Base-by-base conservation (phyloP, 2,329 filamentous ascomycete species). In the Lasiodiplodia sp. region DNA sequence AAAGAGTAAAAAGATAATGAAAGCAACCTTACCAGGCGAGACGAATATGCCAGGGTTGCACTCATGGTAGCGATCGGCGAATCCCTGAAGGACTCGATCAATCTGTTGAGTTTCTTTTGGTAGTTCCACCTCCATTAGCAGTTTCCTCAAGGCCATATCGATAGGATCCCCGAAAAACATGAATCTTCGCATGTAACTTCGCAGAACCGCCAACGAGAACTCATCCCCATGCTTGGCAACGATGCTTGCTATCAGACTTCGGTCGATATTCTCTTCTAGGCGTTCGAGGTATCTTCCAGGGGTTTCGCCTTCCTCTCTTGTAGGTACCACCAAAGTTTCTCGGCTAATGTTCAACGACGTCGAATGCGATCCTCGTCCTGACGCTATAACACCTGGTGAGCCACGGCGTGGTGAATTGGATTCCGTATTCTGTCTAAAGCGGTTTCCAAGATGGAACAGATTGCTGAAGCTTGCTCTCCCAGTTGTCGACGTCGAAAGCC, bases 41-140 rank as follows among this genome's bases (percentile, higher is more conserved):
- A 91, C 87, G 80, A 97, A 99, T 70, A 99, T 96, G 49, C 96
- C 95, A 2, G 96, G 96, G 74, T 99, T 99, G 81, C 96, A 99
- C 80, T 99, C 96, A 77, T 98, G 93, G 78, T 99, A 99, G 69
- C 96, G 89, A 77, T 99, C 96, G 0, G 96, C 93, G 81, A 99
- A 98, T 2, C 94, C 92, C 78, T 97, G 93, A 44, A 99, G 83
- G 67, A 96, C 96, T 65, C 96, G 88, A 79, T 99, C 96, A 71
- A 99, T 98, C 75, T 99, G 96, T 79, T 99, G 96, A 0, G 96
- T 98, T 82, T 99, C 96, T 74, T 96, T 97, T 4, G 96, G 96
- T 38, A 99, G 82, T 78, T 98, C 95, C 3, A 96, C 94, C 77
- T 97, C 94, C 92, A 98, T 97, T 67, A 99, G 85, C 60, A 99